Evolutionary conservation across 305 asterid genomes (phyloP).

Genomic region (Salvia sclarea): DNA sequence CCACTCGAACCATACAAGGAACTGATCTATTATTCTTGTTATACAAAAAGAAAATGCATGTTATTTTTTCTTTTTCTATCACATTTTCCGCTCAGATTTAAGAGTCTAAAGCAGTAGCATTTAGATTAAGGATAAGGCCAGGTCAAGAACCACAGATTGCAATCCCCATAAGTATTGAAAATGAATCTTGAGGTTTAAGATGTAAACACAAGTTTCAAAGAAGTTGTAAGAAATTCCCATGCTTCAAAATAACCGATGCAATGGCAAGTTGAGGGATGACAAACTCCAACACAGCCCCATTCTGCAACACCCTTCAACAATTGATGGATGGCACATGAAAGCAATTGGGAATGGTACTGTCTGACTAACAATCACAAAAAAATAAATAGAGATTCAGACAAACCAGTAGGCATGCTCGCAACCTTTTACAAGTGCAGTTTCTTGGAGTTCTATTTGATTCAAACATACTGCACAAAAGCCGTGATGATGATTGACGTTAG

Average conservation of each 20-base stretch:
- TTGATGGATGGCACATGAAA: slow-evolving; percentile 1
- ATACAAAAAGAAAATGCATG: not conserved
- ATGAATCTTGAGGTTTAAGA: not conserved
- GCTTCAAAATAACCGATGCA: slow-evolving; percentile 9
- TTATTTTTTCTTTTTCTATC: not conserved
- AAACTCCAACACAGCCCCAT: not conserved
- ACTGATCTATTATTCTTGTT: not conserved
- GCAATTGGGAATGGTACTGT: not conserved
- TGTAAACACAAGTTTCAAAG: slow-evolving; percentile 1
- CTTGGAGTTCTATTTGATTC: slow-evolving; percentile 65
- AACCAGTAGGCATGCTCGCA: slow-evolving; percentile 98
- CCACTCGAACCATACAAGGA: not conserved
- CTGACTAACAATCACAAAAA: slow-evolving; percentile 1
- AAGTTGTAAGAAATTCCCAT: slow-evolving; percentile 4
- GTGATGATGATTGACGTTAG: slow-evolving; percentile 41
- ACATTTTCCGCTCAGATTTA: not conserved
- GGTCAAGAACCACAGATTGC: not conserved
- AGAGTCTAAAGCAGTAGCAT: slow-evolving; percentile 15
- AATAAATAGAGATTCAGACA: slow-evolving; percentile 42
- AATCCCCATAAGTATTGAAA: not conserved
- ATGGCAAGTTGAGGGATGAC: not conserved
- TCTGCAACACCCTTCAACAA: slow-evolving; percentile 21
- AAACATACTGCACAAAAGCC: slow-evolving; percentile 77
- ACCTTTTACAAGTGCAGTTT: slow-evolving; percentile 87
- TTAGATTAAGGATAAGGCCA: not conserved